phyloP scores from a whole-genome alignment of 1,284 basidiomycete genomes.

The Schizophyllum commune region DNA sequence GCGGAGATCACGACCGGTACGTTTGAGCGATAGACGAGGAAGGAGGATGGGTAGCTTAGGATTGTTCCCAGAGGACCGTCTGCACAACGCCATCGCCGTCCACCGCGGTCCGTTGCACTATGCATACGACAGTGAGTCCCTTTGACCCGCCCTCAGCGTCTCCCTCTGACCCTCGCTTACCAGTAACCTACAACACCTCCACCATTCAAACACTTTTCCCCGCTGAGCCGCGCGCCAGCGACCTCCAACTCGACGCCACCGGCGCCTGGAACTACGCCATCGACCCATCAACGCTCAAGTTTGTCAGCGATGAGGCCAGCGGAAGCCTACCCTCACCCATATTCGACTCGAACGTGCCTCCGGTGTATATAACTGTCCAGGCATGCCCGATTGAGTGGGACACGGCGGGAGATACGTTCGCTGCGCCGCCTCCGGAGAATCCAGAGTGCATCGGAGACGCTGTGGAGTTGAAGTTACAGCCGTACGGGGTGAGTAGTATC shows the following conservation, averaged over 20 bases:
- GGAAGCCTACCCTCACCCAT: slow-evolving; percentile 38
- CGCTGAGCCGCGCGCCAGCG: slow-evolving; percentile 40
- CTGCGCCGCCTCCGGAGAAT: slow-evolving; percentile 38
- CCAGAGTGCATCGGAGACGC: slow-evolving; percentile 36
- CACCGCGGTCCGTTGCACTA: slow-evolving; percentile 52
- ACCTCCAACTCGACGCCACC: slow-evolving; percentile 44
- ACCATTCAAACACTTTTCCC: slow-evolving; percentile 37
- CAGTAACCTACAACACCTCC: slow-evolving; percentile 6
- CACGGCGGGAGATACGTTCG: slow-evolving; percentile 42
- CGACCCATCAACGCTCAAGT: slow-evolving; percentile 33
- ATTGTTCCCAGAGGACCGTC: slow-evolving; percentile 29
- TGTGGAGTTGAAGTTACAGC: slow-evolving; percentile 39
- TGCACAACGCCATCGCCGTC: slow-evolving; percentile 44
- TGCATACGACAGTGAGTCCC: slow-evolving; percentile 43
- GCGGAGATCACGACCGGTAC: slow-evolving; percentile 42
- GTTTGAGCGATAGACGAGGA: not conserved
- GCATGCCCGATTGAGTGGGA: slow-evolving; percentile 46
- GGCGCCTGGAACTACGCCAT: slow-evolving; percentile 48
- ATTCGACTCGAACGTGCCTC: slow-evolving; percentile 46
- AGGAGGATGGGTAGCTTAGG: no score
- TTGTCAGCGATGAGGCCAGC: not conserved
- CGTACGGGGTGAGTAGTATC: slow-evolving; percentile 41
- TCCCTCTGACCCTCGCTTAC: not conserved
- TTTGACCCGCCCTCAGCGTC: not conserved
- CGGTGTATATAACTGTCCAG: slow-evolving; percentile 40